These are phyloP conservation scores for Umbelopsis sp. DNA, from an alignment of 371 early-diverging fungal genomes.

Conservation along the genomic window DNA sequence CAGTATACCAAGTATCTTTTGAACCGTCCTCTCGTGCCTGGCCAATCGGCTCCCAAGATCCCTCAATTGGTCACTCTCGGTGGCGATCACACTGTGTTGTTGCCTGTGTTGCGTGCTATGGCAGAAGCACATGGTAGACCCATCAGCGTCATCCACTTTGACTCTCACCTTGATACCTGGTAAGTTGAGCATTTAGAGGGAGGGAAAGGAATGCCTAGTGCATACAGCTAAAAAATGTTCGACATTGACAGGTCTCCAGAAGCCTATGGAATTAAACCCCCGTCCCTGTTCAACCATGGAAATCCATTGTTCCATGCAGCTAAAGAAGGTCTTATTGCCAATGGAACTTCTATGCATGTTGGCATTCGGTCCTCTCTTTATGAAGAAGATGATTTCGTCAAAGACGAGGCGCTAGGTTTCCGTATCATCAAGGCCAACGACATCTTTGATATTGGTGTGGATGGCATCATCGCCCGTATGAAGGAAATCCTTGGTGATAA, in stretches of 20 bases:
- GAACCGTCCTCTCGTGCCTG: constrained; percentile 34
- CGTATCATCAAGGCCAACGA: constrained; percentile 52
- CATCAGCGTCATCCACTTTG: constrained; percentile 54
- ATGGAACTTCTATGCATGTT: constrained; percentile 55
- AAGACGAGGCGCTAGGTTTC: constrained; percentile 50
- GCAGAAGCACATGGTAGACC: constrained; percentile 39
- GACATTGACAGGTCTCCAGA: constrained; percentile 32
- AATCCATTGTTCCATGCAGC: constrained; percentile 54
- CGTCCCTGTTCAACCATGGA: constrained; percentile 43
- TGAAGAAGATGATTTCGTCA: constrained; percentile 37
- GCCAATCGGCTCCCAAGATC: constrained; percentile 21
- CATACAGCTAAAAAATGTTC: no score
- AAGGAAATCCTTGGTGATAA: constrained; percentile 42
- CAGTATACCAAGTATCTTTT: constrained; percentile 37
- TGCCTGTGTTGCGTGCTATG: constrained; percentile 49
- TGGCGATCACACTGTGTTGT: constrained; percentile 50
- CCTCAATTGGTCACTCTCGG: constrained; percentile 48
- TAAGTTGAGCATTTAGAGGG: neutral
- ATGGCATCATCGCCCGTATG: constrained; percentile 49
- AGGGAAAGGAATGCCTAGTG: no score
- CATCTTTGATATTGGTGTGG: constrained; percentile 48
- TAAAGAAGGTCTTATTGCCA: constrained; percentile 50
- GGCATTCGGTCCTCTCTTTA: constrained; percentile 53
- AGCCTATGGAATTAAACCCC: constrained; percentile 42
- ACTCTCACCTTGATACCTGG: constrained; percentile 57